Evolutionary conservation across 768 basidiomycete genomes (phyloP).

Genomic region (Russula abietina): DNA sequence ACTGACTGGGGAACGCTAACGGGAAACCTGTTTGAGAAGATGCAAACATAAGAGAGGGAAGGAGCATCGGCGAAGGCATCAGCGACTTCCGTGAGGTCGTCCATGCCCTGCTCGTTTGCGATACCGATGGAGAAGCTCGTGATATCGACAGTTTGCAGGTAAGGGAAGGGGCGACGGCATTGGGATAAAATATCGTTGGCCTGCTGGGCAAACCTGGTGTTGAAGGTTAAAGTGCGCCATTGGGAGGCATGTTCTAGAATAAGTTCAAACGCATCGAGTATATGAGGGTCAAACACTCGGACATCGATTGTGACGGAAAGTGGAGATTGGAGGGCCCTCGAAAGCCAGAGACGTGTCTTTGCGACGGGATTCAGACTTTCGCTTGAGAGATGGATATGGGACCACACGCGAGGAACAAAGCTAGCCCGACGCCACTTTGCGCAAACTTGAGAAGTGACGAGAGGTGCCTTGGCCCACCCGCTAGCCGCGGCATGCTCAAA

Average conservation of each 20-base stretch:
- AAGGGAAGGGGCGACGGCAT: conserved; percentile 35
- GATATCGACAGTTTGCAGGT: conserved; percentile 34
- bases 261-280: conserved; percentile 25
- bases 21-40: conserved; percentile 21
- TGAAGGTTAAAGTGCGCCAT: conserved; percentile 43
- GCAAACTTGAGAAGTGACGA: conserved; percentile 54
- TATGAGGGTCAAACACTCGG: conserved; percentile 32
- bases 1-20: conserved; percentile 17
- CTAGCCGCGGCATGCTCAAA: conserved; percentile 46
- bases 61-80: conserved; percentile 33
- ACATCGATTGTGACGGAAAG: conserved; percentile 42
- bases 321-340: conserved; percentile 38
- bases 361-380: conserved; percentile 39
- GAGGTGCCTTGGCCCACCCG: conserved; percentile 50
- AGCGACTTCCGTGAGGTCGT: conserved; percentile 17
- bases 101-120: conserved; percentile 3
- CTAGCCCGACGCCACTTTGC: conserved; percentile 53
- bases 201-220: conserved; percentile 35
- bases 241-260: conserved; percentile 37
- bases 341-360: conserved; percentile 47
- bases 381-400: conserved; percentile 46
- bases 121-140: conserved; percentile 16
- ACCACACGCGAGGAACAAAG: conserved; percentile 50
- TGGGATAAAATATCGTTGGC: conserved; percentile 37
- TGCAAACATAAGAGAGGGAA: conserved; percentile 26